Base-by-base conservation (phyloP, 768 basidiomycete genomes). In the Ramaria sp. region DNA sequence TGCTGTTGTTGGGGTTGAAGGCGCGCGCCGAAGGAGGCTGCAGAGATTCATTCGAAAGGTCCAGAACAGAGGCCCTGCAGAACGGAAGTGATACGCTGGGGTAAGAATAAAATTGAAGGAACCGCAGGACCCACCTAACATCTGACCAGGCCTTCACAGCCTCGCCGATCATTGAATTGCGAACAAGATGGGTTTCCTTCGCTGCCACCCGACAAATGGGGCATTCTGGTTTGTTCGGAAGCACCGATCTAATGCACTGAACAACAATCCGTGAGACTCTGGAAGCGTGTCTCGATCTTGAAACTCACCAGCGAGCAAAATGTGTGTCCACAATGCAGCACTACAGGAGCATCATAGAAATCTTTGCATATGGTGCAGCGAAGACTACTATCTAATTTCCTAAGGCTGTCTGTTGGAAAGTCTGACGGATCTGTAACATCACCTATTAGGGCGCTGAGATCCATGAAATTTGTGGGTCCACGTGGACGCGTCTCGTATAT, bases 341-440 rank as follows among this genome's bases (percentile, higher is more conserved):
- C 80, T 27, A 91, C 83, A 4, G 90, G 90, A 0, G 77, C 88
- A 52, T 78, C 78, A 63, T 80, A 87, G 34, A 83, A 73, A 59
- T 90, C 86, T 39, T 82, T 75, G 65, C 90, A 92, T 54, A 92
- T 89, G 27, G 77, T 75, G 63, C 90, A 92, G 15, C 86, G 76
- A 59, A 87, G 70, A 10, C 83, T 75, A 19, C 75, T 66, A 62
- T 92, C 90, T 17, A 91, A 67, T 30, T 71, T 70, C 24, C 78
- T 74, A 12, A 92, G 71, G n/a, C 66, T 66, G 11, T 56, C 54
- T 12, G 39, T 27, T 0, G 84, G 77, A 61, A 91, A 91, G 65
- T 90, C 88, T 11, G 81, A 80, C 0, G 87, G 83, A 59, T 89
- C 88, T 7, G 73, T 66, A 7, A 83, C 71, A 31, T 46, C 54